These are phyloP conservation scores for Neodidymelliopsis sp. DNA, from an alignment of 2,329 filamentous ascomycete species.

Conservation along the genomic window DNA sequence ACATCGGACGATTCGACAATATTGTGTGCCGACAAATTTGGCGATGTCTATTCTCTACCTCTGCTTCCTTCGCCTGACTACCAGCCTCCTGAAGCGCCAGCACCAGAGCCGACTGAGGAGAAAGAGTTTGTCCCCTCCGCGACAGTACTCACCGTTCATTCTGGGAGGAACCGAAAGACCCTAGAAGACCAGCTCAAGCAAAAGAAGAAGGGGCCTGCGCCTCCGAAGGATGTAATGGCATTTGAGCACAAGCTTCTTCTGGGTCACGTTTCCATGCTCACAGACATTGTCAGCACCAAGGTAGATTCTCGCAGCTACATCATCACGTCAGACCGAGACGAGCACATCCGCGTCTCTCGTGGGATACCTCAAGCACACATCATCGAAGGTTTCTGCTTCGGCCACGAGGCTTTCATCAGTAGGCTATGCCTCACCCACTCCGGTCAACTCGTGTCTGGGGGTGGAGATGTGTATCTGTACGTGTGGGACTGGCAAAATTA, in stretches of 20 bases:
- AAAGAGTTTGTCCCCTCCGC: conserved; percentile 61
- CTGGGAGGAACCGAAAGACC: conserved; percentile 64
- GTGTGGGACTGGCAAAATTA: conserved; percentile 81
- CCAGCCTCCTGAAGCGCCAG: conserved; percentile 30
- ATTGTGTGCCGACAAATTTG: conserved; percentile 91
- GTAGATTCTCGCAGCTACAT: conserved; percentile 65
- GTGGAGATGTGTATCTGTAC: conserved; percentile 80
- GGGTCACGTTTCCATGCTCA: conserved; percentile 95
- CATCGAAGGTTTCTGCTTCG: conserved; percentile 88
- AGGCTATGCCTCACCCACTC: conserved; percentile 72
- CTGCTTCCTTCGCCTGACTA: conserved; percentile 61
- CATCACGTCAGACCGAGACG: conserved; percentile 73
- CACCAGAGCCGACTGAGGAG: conserved; percentile 29
- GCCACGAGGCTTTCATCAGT: conserved; percentile 85
- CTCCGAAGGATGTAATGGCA: conserved; percentile 57
- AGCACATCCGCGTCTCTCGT: conserved; percentile 88
- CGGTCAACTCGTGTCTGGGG: conserved; percentile 80
- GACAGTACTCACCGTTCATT: conserved; percentile 67
- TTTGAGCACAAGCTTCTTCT: conserved; percentile 83
- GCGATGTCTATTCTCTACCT: conserved; percentile 91
- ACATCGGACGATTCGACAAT: conserved; percentile 75
- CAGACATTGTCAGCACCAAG: conserved; percentile 69
- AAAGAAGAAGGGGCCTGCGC: conserved; percentile 49
- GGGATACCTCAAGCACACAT: conserved; percentile 83
- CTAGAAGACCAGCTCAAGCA: conserved; percentile 64